Conservation (phyloP, 257 asterid genomes). For the Forsythia suspensa region DNA sequence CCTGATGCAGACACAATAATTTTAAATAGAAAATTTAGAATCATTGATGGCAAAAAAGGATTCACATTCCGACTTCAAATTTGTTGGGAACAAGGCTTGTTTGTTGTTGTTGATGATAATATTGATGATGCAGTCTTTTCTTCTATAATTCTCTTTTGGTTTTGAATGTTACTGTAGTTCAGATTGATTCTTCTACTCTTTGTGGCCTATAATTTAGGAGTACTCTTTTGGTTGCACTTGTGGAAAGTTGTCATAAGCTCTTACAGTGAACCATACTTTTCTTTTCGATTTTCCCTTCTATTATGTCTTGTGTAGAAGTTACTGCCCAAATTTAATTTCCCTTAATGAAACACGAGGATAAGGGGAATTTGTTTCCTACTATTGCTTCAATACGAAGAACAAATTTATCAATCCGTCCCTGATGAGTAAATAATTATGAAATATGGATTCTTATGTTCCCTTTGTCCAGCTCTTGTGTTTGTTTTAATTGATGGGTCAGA, state of each 20-base stretch:
- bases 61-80: neutral
- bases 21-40: neutral
- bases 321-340: neutral
- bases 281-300: too few relatives aligned
- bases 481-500: neutral
- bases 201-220: too few relatives aligned
- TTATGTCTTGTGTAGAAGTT: neutral
- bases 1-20: neutral
- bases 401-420: neutral
- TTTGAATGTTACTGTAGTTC: too few relatives aligned
- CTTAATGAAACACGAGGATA: neutral
- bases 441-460: neutral
- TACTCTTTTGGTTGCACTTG: too few relatives aligned
- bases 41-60: neutral
- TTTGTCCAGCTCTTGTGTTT: neutral
- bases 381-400: neutral
- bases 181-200: too few relatives aligned
- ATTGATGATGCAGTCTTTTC: neutral
- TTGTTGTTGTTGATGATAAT: neutral
- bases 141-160: neutral
- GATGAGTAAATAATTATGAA: neutral
- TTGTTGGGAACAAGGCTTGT: neutral
- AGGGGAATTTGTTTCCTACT: neutral
- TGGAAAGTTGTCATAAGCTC: too few relatives aligned
- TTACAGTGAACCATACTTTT: too few relatives aligned